Percentiles rank a stretch among this genome's conserved stretches.
phyloP scores from a whole-genome alignment of 1,284 basidiomycete genomes.

The Sanghuangporus baumii region DNA sequence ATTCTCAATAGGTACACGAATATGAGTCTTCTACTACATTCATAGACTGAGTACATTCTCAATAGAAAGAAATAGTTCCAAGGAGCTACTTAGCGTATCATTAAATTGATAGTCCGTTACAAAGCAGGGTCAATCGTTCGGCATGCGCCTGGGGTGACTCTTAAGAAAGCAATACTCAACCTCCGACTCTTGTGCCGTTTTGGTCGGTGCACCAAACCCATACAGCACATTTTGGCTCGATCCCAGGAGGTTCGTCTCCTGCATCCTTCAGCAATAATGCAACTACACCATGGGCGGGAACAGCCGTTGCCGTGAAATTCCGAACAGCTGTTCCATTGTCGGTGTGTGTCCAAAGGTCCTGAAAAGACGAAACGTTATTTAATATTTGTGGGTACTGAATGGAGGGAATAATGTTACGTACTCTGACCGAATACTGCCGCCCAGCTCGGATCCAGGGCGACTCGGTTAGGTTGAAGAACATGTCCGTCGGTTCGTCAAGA shows the following conservation, averaged over 20 bases:
- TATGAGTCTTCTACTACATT: too few species aligned
- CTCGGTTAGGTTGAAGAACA: conserved; percentile 62
- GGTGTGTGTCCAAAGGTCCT: conserved; percentile 68
- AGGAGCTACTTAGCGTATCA: too few species aligned
- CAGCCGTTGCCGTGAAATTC: conserved; percentile 51
- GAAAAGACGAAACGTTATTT: background rate
- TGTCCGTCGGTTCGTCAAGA: conserved; percentile 44
- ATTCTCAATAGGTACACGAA: too few species aligned
- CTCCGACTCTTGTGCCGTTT: conserved; percentile 20
- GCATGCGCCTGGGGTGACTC: background rate
- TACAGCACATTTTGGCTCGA: conserved; percentile 24
- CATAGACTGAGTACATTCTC: too few species aligned
- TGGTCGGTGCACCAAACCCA: conserved; percentile 23
- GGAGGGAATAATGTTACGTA: conserved; percentile 27
- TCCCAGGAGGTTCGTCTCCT: conserved; percentile 56
- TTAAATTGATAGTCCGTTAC: too few species aligned
- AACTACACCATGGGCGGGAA: conserved; percentile 64
- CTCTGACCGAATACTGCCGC: conserved; percentile 53
- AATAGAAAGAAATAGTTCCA: too few species aligned
- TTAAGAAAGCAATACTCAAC: background rate
- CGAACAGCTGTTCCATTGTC: conserved; percentile 61
- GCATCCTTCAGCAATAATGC: conserved; percentile 61
- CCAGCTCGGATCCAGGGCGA: conserved; percentile 68
- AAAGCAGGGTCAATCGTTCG: too few species aligned
- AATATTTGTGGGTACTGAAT: background rate